These are phyloP conservation scores for Zarea fungicola DNA, from an alignment of 2,329 filamentous ascomycete genomes.

Conservation along the genomic window DNA sequence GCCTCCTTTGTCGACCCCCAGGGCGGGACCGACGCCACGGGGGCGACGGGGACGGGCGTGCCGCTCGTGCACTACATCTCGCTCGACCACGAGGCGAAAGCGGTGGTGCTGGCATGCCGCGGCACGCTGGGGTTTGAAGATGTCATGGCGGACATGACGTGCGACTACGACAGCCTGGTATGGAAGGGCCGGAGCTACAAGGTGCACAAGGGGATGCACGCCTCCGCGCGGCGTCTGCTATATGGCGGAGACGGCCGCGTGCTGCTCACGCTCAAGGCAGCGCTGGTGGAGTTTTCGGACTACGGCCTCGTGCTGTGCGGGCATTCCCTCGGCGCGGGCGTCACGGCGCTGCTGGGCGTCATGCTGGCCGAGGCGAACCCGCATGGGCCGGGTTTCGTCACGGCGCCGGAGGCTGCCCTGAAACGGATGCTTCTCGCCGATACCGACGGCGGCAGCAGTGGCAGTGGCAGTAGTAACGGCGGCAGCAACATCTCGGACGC, in stretches of 20 bases:
- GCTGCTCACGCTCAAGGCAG: constrained; percentile 59
- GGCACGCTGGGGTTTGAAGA: constrained; percentile 71
- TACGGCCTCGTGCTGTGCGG: constrained; percentile 67
- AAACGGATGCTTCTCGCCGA: constrained; percentile 33
- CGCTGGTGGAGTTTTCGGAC: constrained; percentile 59
- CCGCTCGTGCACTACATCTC: constrained; percentile 70
- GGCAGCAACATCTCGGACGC: no score
- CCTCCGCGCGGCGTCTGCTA: constrained; percentile 61
- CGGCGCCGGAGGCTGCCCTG: constrained; percentile 43
- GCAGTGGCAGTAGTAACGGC: no score
- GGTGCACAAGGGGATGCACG: constrained; percentile 70
- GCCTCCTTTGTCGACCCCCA: constrained; percentile 67
- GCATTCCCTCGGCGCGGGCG: constrained; percentile 64
- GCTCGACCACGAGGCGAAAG: constrained; percentile 65
- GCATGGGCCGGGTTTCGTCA: constrained; percentile 56
- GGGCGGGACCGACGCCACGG: constrained; percentile 60
- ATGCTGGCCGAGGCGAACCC: constrained; percentile 62
- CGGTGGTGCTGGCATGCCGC: constrained; percentile 66
- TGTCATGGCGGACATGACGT: constrained; percentile 67
- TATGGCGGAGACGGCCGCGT: constrained; percentile 64
- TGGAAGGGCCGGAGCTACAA: constrained; percentile 62
- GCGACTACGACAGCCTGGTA: constrained; percentile 61
- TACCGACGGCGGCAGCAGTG: constrained; percentile 21
- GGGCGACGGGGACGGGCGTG: constrained; percentile 60
- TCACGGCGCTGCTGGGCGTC: constrained; percentile 64